A percentile compares a stretch with the other conserved stretches of the same genome.
These are phyloP conservation scores for Tremella fuciformis DNA, from an alignment of 768 basidiomycete genomes.

Conservation along the genomic window DNA sequence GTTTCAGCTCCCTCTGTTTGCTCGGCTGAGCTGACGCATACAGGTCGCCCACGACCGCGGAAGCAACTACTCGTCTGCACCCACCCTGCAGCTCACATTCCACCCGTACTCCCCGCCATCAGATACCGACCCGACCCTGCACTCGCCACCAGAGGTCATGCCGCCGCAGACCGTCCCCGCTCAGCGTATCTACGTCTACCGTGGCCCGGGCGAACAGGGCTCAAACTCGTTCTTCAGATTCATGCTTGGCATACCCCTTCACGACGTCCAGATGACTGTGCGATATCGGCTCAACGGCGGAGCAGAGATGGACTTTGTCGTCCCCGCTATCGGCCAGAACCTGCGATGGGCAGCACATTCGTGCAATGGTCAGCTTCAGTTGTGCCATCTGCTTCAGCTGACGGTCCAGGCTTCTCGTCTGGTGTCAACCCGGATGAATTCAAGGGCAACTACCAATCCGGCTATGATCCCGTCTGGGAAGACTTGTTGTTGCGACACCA, in stretches of 20 bases:
- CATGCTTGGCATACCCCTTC: conserved; percentile 74
- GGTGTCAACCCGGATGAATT: conserved; percentile 89
- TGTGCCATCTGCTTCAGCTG: conserved; percentile 25
- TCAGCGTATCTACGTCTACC: conserved; percentile 13
- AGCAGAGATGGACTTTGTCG: conserved; percentile 71
- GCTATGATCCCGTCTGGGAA: conserved; percentile 85
- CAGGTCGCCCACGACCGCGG: conserved; percentile 15
- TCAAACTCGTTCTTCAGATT: conserved; percentile 95
- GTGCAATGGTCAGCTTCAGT: conserved; percentile 48
- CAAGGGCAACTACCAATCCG: conserved; percentile 68
- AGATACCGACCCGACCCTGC: conserved; percentile 1
- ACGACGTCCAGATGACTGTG: conserved; percentile 68
- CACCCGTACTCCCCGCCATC: conserved; percentile 37
- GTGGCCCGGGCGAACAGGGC: conserved; percentile 53
- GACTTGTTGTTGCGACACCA: conserved; percentile 83
- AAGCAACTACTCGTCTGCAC: conserved; percentile 31
- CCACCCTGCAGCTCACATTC: conserved; percentile 33
- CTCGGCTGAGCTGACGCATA: conserved; percentile 4
- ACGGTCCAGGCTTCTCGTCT: conserved; percentile 53
- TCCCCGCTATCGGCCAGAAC: conserved; percentile 76
- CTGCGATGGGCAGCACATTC: conserved; percentile 83
- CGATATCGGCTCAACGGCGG: conserved; percentile 79
- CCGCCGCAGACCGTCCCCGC: conserved; percentile 13
- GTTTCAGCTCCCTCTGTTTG: conserved; percentile 9
- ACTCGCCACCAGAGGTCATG: conserved; percentile 3